Conservation (phyloP, 805 yeast genomes). For the Pichia manshurica region DNA sequence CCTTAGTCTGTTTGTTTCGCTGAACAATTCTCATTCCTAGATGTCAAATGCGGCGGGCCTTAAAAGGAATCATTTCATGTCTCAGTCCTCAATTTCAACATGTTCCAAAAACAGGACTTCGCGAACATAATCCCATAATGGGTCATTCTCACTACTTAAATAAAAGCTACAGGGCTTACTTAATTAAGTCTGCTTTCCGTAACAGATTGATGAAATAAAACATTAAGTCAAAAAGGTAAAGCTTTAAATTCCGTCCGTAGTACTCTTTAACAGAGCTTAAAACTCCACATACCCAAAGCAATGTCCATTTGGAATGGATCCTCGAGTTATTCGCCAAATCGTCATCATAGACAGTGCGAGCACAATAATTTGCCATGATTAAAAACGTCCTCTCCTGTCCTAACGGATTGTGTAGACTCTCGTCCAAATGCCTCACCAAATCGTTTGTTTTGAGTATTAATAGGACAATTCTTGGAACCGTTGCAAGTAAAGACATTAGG, state of each 20-base stretch:
- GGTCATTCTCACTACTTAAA: no score
- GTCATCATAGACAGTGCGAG: constrained; percentile 70
- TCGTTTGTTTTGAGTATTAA: constrained; percentile 91
- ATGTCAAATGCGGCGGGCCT: no score
- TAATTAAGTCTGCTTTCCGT: background rate
- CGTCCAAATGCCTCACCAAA: constrained; percentile 84
- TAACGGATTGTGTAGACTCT: constrained; percentile 68
- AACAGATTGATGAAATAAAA: constrained; percentile 16
- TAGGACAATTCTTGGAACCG: constrained; percentile 80
- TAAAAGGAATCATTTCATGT: no score
- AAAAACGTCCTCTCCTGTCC: constrained; percentile 86
- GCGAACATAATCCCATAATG: no score
- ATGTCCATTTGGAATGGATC: constrained; percentile 16
- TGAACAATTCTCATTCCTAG: no score
- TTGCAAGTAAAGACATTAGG: constrained; percentile 71
- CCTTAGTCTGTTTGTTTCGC: no score
- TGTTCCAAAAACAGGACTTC: no score
- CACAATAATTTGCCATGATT: constrained; percentile 87
- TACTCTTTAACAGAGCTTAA: constrained; percentile 30
- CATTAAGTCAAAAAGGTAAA: constrained; percentile 31
- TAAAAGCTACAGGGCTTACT: background rate
- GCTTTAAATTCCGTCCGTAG: constrained; percentile 28
- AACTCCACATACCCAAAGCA: constrained; percentile 24
- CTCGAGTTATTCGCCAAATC: constrained; percentile 22
- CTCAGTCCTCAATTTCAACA: no score